These are phyloP conservation scores for Cytospora chrysosperma DNA, from an alignment of 2,329 filamentous ascomycete species.

Conservation along the genomic window DNA sequence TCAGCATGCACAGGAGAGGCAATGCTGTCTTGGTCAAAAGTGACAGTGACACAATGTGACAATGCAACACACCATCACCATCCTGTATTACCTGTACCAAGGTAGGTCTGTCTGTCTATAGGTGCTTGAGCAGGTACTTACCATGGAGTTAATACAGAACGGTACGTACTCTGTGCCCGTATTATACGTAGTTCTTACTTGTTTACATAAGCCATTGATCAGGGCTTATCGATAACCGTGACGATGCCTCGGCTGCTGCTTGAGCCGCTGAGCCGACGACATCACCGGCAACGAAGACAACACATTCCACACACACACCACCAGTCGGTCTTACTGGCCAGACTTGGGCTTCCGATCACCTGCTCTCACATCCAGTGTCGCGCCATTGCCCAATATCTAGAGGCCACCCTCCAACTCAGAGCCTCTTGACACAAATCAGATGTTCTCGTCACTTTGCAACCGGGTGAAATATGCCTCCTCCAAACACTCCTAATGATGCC, in stretches of 20 bases:
- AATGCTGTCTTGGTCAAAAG: background rate
- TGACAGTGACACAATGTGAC: no score
- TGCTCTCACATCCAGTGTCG: background rate
- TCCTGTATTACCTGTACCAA: background rate
- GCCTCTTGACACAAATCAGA: background rate
- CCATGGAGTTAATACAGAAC: no score
- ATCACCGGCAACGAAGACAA: background rate
- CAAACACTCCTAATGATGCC: constrained; percentile 15
- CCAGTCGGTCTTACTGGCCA: background rate
- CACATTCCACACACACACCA: background rate
- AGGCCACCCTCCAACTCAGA: background rate
- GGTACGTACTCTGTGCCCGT: no score
- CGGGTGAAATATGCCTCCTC: constrained; percentile 13
- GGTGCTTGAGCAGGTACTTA: no score
- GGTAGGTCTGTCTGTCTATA: no score
- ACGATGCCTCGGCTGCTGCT: background rate
- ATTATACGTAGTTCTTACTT: background rate
- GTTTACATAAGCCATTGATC: background rate
- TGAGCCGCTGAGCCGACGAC: background rate
- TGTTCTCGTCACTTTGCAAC: background rate
- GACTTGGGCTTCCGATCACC: background rate
- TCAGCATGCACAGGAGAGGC: no score
- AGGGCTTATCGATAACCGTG: background rate
- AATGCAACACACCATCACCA: no score
- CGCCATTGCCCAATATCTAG: background rate